A percentile compares a stretch with the other conserved stretches of the same genome.
These are phyloP conservation scores for Chaetomiaceae sp. DNA, from an alignment of 2,329 filamentous ascomycete species.

Conservation along the genomic window DNA sequence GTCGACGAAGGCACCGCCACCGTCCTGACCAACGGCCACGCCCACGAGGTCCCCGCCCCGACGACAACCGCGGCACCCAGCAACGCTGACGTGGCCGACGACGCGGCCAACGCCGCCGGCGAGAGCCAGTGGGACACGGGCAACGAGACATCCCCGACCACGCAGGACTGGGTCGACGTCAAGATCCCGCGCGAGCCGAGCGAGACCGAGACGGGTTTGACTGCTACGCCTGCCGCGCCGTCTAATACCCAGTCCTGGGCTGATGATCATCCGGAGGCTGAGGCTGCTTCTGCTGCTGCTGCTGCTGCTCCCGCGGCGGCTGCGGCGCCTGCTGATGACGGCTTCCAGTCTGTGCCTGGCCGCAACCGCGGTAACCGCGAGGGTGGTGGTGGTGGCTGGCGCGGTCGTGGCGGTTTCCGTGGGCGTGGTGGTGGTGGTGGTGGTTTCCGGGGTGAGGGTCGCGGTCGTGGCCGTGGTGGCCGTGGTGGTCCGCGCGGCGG, in stretches of 20 bases:
- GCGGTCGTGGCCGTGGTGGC: slow-evolving; percentile 35
- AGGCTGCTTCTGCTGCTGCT: slow-evolving; percentile 37
- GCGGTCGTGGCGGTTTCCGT: slow-evolving; percentile 37
- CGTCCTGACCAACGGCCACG: slow-evolving; percentile 41
- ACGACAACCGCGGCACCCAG: slow-evolving; percentile 36
- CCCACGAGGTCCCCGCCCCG: slow-evolving; percentile 33
- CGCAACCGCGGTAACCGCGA: slow-evolving; percentile 56
- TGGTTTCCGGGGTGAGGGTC: slow-evolving; percentile 44
- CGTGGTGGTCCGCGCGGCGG: slow-evolving; percentile 40
- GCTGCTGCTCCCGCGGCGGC: too few relatives aligned
- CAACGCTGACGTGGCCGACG: slow-evolving; percentile 49
- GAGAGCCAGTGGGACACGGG: slow-evolving; percentile 61
- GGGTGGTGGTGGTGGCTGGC: slow-evolving; percentile 42
- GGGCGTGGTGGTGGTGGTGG: slow-evolving; percentile 48
- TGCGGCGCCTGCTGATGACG: slow-evolving; percentile 55
- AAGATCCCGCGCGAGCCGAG: slow-evolving; percentile 67
- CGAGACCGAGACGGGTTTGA: slow-evolving; percentile 66
- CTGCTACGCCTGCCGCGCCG: slow-evolving; percentile 53
- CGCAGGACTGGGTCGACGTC: slow-evolving; percentile 66
- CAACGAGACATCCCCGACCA: slow-evolving; percentile 40
- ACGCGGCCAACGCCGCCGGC: slow-evolving; percentile 56
- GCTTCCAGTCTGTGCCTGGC: slow-evolving; percentile 65
- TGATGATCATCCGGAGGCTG: slow-evolving; percentile 65
- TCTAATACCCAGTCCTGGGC: slow-evolving; percentile 69
- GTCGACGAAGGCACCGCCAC: slow-evolving; percentile 48